A percentile compares a stretch with the other conserved stretches of the same genome.
Conservation (phyloP, 2,329 filamentous ascomycete genomes). For the Botrytis squamosa region DNA sequence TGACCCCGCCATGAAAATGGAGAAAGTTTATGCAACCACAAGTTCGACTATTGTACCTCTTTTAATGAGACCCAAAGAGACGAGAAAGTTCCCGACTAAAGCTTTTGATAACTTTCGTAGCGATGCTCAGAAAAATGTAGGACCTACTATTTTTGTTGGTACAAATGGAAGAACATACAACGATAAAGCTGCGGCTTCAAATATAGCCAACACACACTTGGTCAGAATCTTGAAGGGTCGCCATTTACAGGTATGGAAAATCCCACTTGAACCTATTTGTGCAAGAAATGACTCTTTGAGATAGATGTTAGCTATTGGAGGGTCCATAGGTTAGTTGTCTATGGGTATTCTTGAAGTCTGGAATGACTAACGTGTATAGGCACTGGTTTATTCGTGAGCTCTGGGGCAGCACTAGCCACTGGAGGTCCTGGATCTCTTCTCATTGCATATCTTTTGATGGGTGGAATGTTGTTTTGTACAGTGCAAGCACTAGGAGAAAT, state of each 20-base stretch:
- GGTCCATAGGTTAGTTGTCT: conserved; percentile 69
- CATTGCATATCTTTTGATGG: conserved; percentile 76
- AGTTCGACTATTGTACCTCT: conserved; percentile 34
- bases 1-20: conserved; percentile 24
- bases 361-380: conserved; percentile 45
- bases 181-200: conserved; percentile 59
- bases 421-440: conserved; percentile 79
- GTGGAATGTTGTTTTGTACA: conserved; percentile 85
- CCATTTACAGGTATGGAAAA: conserved; percentile 54
- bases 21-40: conserved; percentile 30
- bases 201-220: conserved; percentile 71
- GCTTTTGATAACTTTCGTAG: conserved; percentile 35
- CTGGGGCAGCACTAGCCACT: conserved; percentile 65
- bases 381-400: conserved; percentile 84
- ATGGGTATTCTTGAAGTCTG: neutral
- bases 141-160: conserved; percentile 25
- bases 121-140: conserved; percentile 26
- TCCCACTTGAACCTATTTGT: neutral
- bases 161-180: conserved; percentile 50
- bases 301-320: conserved; percentile 97
- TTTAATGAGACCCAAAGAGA: conserved; percentile 27
- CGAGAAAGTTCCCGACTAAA: conserved; percentile 27
- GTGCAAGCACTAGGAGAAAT: conserved; percentile 91
- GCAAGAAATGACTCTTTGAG: conserved; percentile 1
- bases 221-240: conserved; percentile 75